phyloP scores from a whole-genome alignment of 352 stramenopile genomes.

The Globisporangium sylvaticum region DNA sequence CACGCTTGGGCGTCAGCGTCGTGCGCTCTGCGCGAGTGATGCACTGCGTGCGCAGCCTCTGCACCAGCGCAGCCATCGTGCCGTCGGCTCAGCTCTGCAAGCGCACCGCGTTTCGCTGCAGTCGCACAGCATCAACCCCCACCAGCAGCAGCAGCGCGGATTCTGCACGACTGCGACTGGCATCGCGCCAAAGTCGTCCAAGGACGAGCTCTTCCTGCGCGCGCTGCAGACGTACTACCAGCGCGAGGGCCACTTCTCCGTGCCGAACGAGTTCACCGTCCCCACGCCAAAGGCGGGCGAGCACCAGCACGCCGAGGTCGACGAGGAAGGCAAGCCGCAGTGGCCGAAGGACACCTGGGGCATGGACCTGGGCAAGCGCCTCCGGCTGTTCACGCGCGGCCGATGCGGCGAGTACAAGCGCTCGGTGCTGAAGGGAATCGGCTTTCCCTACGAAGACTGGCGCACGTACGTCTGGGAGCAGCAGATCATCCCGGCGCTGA shows the following conservation, averaged over 20 bases:
- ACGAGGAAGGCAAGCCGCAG: constrained; percentile 7
- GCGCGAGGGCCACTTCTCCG: constrained; percentile 65
- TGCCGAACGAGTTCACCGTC: constrained; percentile 57
- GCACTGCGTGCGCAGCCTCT: background rate
- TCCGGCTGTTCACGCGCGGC: constrained; percentile 58
- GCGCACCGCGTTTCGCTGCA: background rate
- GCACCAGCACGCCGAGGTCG: constrained; percentile 1
- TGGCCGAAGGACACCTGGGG: constrained; percentile 54
- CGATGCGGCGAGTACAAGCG: constrained; percentile 58
- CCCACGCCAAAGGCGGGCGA: constrained; percentile 13
- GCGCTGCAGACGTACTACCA: constrained; percentile 49
- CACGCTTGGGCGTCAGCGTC: background rate
- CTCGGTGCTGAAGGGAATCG: constrained; percentile 49
- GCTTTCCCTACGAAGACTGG: constrained; percentile 69
- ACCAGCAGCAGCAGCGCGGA: constrained; percentile 1
- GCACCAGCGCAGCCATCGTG: background rate
- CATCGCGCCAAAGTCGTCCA: constrained; percentile 24
- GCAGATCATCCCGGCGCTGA: constrained; percentile 71
- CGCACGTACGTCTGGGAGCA: constrained; percentile 65
- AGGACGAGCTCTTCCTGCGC: constrained; percentile 48
- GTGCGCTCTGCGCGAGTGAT: background rate
- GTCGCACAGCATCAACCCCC: background rate
- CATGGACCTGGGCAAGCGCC: constrained; percentile 41
- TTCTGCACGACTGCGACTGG: constrained; percentile 3
- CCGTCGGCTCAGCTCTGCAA: background rate